Evolutionary conservation across 1,139 yeast genomes (phyloP), one percentile per base, ranked within the genome.

Genomic region (Kodamaea anthophila): DNA sequence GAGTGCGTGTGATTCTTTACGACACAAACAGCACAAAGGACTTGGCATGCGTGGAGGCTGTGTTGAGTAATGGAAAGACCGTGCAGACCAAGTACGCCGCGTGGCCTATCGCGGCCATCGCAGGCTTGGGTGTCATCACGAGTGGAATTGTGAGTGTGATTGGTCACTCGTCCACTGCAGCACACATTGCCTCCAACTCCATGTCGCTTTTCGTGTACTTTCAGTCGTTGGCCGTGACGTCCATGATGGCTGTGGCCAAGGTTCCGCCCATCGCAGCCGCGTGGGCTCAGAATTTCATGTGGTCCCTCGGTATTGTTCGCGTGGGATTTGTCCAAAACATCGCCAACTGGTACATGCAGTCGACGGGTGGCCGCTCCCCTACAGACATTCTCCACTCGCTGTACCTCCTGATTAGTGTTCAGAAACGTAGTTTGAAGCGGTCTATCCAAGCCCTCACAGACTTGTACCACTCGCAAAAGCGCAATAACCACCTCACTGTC

Each of bases 221-320:
- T 72, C 99, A 91, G 62, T 77, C 86, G 34, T 70, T 91, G 45
- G 96, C 97, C 18, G 81, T 91, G 41, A 82, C 93, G 14, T 75
- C 95, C 15, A 87, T 91, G 96, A 82, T 88, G 91, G 96, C 94
- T 29, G 97, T 91, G 22, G 74, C 87, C 13, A 69, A 77, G 38
- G 84, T 86, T 15, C 98, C 98, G 6, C 98, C 98, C 5, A 86
- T 91, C 41, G 97, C 97, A 7, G 91, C 96, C 2, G 93, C 97
- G 4, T 91, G 99, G 99, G 80, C 94, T 21, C 96, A 91, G 55
- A 91, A 91, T 61, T 91, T 91, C 65, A 79, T 78, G 60, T 91
- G 98, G 98, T 79, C 96, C 5, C 70, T 91, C 70, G 98, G 98
- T 33, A 77, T 91, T 40, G 85, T 93, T 44, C 69, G 72, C 35